These are phyloP conservation scores for Cicer chorassanicum DNA, from an alignment of 306 rosid species.

Conservation along the genomic window DNA sequence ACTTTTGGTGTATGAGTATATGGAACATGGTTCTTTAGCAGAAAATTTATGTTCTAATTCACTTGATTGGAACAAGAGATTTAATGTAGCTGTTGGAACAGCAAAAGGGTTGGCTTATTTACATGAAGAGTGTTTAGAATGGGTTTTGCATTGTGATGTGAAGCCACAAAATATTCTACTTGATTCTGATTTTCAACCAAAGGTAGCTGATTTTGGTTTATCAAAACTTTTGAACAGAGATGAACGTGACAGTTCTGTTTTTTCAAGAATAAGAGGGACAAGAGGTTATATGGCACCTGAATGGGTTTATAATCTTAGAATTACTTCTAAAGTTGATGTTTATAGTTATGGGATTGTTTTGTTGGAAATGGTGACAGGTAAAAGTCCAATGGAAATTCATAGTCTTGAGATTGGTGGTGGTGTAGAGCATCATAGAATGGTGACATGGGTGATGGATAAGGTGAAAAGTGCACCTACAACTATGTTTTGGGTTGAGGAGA, in stretches of 20 bases:
- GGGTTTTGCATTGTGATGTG: constrained; percentile 80
- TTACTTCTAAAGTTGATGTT: constrained; percentile 78
- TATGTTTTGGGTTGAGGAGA: constrained; percentile 50
- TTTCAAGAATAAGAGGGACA: constrained; percentile 70
- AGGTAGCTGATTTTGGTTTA: constrained; percentile 74
- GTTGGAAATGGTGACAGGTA: constrained; percentile 70
- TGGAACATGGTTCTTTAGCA: constrained; percentile 67
- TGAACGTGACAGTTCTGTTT: constrained; percentile 41
- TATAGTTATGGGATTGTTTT: constrained; percentile 71
- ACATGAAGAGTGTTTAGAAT: constrained; percentile 80
- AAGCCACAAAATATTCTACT: constrained; percentile 74
- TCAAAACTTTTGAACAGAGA: constrained; percentile 62
- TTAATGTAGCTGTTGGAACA: constrained; percentile 64
- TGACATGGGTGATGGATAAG: constrained; percentile 54
- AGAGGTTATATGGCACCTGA: constrained; percentile 81
- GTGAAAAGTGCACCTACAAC: background rate
- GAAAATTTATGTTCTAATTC: constrained; percentile 41
- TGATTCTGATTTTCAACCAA: constrained; percentile 55
- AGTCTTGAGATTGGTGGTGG: constrained; percentile 25
- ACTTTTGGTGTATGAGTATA: constrained; percentile 64
- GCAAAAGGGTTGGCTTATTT: constrained; percentile 76
- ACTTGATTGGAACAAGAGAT: constrained; percentile 65
- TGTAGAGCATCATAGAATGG: constrained; percentile 47
- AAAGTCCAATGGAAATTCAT: constrained; percentile 46
- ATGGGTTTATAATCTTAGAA: constrained; percentile 64